Evolutionary conservation across 306 rosid species (phyloP).

Genomic region (Luffa aegyptiaca): DNA sequence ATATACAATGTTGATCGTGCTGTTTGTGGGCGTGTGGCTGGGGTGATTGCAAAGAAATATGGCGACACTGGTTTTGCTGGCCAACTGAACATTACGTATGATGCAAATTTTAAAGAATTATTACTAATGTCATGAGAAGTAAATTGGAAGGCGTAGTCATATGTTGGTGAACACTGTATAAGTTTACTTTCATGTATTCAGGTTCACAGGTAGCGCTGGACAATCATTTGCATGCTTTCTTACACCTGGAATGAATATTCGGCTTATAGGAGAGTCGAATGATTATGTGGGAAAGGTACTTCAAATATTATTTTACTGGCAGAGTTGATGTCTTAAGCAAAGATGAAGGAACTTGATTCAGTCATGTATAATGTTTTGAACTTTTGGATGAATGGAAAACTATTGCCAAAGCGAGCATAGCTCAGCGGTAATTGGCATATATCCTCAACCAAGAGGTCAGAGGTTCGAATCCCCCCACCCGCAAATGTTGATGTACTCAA

Average conservation of each 20-base stretch:
- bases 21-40: constrained; percentile 88
- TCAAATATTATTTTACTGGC: constrained; percentile 2
- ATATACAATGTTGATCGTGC: constrained; percentile 86
- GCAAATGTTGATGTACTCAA: too few species aligned
- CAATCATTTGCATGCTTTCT: constrained; percentile 97
- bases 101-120: constrained; percentile 13
- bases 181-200: constrained; percentile 25
- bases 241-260: constrained; percentile 98
- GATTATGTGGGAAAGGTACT: constrained; percentile 97
- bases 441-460: too few species aligned
- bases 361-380: not conserved
- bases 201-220: constrained; percentile 95
- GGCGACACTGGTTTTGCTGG: constrained; percentile 99
- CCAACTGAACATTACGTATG: constrained; percentile 84
- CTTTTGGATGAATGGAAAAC: not conserved
- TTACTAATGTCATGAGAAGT: not conserved
- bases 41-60: constrained; percentile 84
- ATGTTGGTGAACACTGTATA: constrained; percentile 14
- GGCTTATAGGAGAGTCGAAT: constrained; percentile 89
- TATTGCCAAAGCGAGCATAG: not conserved
- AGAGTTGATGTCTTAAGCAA: not conserved
- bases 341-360: not conserved
- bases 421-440: too few species aligned
- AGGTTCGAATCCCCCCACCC: too few species aligned
- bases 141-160: not conserved